Evolutionary conservation across 2,329 filamentous ascomycete genomes (phyloP).

Genomic region (Fusarium drepaniforme): DNA sequence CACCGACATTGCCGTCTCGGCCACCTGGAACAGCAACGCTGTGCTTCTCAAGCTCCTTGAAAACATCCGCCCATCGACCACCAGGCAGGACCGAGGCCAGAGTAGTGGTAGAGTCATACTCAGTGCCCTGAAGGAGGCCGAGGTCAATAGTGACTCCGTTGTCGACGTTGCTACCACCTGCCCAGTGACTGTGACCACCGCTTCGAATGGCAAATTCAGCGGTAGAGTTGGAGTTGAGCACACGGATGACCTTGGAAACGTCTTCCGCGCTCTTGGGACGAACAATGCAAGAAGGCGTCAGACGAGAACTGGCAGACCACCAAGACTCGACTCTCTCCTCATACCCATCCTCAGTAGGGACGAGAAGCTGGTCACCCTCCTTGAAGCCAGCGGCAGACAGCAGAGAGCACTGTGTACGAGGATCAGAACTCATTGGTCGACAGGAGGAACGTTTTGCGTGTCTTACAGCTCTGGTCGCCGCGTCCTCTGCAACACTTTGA

Average conservation of each 20-base stretch:
- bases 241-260: constrained; percentile 37
- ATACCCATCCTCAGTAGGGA: constrained; percentile 3
- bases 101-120: constrained; percentile 31
- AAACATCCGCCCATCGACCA: constrained; percentile 54
- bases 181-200: constrained; percentile 49
- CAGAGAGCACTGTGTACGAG: not conserved
- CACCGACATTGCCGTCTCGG: constrained; percentile 50
- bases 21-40: constrained; percentile 58
- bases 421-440: not conserved
- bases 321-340: constrained; percentile 17
- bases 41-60: constrained; percentile 44
- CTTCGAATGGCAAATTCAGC: constrained; percentile 46
- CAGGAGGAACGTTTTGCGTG: not conserved
- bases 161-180: constrained; percentile 42
- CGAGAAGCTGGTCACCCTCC: not conserved
- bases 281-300: constrained; percentile 45
- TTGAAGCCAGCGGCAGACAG: not conserved
- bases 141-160: constrained; percentile 46
- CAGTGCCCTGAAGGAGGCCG: constrained; percentile 42
- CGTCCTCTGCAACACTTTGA: not conserved
- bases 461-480: not conserved
- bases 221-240: constrained; percentile 27
- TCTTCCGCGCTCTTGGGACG: constrained; percentile 38
- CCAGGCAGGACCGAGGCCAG: constrained; percentile 53
- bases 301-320: constrained; percentile 44